Evolutionary conservation across 306 rosid genomes (phyloP).

Genomic region (Begonia loranthoides): DNA sequence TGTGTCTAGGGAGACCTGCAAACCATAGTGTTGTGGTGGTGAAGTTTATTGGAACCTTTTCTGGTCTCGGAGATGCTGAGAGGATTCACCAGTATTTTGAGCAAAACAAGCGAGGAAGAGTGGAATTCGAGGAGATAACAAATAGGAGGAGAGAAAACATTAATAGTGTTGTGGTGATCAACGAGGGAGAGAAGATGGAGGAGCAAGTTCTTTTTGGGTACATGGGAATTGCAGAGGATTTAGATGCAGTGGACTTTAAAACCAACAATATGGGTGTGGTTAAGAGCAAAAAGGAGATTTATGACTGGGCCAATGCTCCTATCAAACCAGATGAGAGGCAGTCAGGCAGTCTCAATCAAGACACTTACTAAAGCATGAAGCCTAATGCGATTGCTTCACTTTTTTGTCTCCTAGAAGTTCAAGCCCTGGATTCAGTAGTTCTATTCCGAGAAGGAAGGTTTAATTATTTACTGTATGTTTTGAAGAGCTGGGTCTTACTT

Average conservation of each 20-base stretch:
- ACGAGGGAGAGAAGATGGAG: conserved; percentile 25
- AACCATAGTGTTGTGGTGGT: conserved; percentile 37
- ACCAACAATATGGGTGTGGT: conserved; percentile 41
- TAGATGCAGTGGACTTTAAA: conserved; percentile 56
- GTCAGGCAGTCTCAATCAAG: no score
- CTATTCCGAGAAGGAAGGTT: no score
- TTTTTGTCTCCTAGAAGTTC: no score
- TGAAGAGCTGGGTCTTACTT: no score
- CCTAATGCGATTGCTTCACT: no score
- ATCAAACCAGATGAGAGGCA: neutral
- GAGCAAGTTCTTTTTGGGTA: conserved; percentile 54
- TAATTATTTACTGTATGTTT: conserved; percentile 12
- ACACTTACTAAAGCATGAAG: no score
- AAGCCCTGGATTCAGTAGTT: no score
- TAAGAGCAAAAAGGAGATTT: conserved; percentile 85
- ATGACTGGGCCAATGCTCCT: conserved; percentile 67
- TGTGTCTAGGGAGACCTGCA: conserved; percentile 30
- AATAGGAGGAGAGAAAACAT: conserved; percentile 7
- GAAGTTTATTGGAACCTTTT: conserved; percentile 39
- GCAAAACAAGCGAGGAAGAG: conserved; percentile 25
- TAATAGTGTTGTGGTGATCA: conserved; percentile 10
- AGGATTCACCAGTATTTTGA: conserved; percentile 22
- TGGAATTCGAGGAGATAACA: conserved; percentile 18
- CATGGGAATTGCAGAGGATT: conserved; percentile 71
- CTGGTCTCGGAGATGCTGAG: conserved; percentile 45